Base-by-base conservation (phyloP, 2,329 filamentous ascomycete species). In the Neonectria sp. region DNA sequence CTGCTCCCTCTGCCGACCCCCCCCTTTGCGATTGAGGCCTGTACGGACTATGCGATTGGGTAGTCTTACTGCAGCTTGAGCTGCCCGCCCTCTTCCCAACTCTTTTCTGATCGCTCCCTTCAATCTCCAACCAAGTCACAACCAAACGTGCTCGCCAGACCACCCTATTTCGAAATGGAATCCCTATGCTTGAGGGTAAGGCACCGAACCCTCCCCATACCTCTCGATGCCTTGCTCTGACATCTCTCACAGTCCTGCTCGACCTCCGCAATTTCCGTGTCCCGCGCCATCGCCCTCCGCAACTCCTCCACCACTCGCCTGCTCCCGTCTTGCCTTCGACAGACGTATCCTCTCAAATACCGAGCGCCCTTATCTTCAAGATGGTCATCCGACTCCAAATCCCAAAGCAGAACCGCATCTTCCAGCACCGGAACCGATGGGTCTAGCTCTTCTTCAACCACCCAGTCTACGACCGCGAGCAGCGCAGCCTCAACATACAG, bases 151-250 rank as follows among this genome's bases (percentile, higher is more conserved):
- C 29, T 56, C 45, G 4, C 29, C 25, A 51, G 6, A 24, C 51
- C 29, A 33, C 27, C 1, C 9, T 43, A 24, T 31, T 51, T 25
- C 33, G 49, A 63, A 49, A 76, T 76, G 74, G 68, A 71, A 55
- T 68, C 68, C 59, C 58, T 76, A 65, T 70, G 74, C 51, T 63
- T 75, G 17, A 69, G 74, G 74, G 74, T 76, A 63, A 64, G 71
- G 29, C 35, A 2, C 25, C 6, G 4, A 6, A 21, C n/a, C 2
- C 25, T 29, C 13, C 17, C 55, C 21, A n/a, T 3, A 6, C 15
- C 45, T 24, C 27, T 52, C 15, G 0, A 4, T 9, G 1, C 37
- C 15, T 29, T 40, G 29, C 29, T 67, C 73, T 76, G 55, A 76
- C 59, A 62, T 40, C 51, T 68, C 53, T 25, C 13, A 60, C 3